Evolutionary conservation across 2,329 filamentous ascomycete genomes (phyloP).

Genomic region (Cladophialophora carrionii): DNA sequence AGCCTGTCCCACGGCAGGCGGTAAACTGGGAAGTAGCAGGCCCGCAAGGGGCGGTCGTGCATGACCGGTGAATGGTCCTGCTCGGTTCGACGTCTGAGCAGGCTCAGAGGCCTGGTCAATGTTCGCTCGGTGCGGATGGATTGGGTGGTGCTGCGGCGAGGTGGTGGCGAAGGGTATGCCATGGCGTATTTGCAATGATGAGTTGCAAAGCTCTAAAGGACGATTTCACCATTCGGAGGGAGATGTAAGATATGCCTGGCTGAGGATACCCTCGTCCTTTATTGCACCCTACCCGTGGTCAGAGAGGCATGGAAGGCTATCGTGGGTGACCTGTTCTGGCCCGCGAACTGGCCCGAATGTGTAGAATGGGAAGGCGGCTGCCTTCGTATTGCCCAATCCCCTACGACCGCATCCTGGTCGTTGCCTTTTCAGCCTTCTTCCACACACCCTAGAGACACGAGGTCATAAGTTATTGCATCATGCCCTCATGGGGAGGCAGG

Average conservation of each 20-base stretch:
- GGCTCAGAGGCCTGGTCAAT: background rate
- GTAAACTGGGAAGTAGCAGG: background rate
- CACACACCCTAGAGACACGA: background rate
- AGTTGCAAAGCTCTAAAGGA: background rate
- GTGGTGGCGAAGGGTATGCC: background rate
- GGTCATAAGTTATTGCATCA: background rate
- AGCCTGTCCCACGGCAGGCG: background rate
- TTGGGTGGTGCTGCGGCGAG: background rate
- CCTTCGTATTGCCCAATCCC: background rate
- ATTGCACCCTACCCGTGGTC: background rate
- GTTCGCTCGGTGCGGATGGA: background rate
- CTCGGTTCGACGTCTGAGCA: background rate
- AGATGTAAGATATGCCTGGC: background rate
- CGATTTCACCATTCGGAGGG: background rate
- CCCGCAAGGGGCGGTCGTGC: background rate
- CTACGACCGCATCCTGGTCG: background rate
- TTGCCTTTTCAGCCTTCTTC: background rate
- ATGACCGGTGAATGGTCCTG: background rate
- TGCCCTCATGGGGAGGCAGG: background rate
- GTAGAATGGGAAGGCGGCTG: background rate
- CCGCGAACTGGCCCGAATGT: background rate
- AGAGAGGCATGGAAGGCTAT: background rate
- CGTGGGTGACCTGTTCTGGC: background rate
- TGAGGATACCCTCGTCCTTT: background rate
- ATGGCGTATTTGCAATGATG: background rate